Evolutionary conservation across 1,284 basidiomycete genomes (phyloP).

Genomic region (Leccinum subrobustum): DNA sequence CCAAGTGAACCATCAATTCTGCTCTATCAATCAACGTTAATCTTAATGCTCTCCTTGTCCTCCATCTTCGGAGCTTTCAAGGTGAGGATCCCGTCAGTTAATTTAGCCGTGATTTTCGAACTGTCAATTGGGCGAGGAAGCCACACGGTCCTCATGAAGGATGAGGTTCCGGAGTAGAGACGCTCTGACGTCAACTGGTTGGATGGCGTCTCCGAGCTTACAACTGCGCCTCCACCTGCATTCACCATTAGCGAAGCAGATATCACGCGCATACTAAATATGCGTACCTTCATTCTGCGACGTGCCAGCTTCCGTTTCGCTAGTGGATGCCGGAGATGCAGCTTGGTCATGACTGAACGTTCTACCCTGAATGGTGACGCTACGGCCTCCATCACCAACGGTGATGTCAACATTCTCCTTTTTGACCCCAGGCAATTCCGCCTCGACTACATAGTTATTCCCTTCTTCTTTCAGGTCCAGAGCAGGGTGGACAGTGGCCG

Average conservation of each 20-base stretch:
- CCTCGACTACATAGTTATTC: constrained; percentile 65
- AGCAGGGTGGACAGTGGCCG: constrained; percentile 44
- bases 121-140: constrained; percentile 63
- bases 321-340: constrained; percentile 24
- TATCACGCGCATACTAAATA: background rate
- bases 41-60: constrained; percentile 43
- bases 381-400: constrained; percentile 66
- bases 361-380: constrained; percentile 70
- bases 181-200: constrained; percentile 59
- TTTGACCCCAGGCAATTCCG: constrained; percentile 75
- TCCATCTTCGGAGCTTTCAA: constrained; percentile 60
- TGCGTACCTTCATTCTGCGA: constrained; percentile 19
- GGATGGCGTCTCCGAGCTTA: constrained; percentile 35
- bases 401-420: constrained; percentile 74
- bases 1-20: background rate
- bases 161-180: constrained; percentile 48
- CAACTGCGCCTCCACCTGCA: constrained; percentile 25
- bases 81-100: constrained; percentile 68
- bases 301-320: background rate
- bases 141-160: constrained; percentile 69
- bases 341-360: constrained; percentile 35
- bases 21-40: constrained; percentile 21
- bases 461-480: constrained; percentile 68
- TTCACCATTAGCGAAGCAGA: background rate
- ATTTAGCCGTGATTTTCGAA: constrained; percentile 57